Conservation (phyloP, 441 rosid genomes). For the Erysimum cheiri region DNA sequence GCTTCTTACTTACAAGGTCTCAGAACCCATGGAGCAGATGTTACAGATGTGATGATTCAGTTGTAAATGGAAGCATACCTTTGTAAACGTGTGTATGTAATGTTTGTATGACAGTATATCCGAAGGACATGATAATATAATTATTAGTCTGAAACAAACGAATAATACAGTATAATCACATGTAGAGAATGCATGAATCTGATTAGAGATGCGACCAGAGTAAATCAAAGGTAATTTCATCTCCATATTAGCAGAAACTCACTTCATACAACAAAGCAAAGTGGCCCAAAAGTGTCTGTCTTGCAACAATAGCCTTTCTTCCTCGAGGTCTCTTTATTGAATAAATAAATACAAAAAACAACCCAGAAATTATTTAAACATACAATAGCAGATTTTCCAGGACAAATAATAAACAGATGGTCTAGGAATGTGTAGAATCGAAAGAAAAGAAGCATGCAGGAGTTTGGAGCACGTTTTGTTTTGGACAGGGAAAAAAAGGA, state of each 20-base stretch:
- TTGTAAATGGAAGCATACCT: slow-evolving; percentile 5
- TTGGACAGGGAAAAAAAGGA: slow-evolving; percentile 15
- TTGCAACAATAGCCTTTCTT: slow-evolving; percentile 30
- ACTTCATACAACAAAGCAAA: slow-evolving; percentile 10
- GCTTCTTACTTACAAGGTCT: slow-evolving; percentile 11
- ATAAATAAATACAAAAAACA: slow-evolving; percentile 32
- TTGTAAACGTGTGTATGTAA: not conserved
- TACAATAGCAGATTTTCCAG: slow-evolving; percentile 24
- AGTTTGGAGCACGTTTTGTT: slow-evolving; percentile 18
- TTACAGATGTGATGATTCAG: slow-evolving; percentile 8
- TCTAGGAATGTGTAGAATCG: slow-evolving; percentile 23
- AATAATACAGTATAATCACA: not conserved
- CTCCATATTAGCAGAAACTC: slow-evolving; percentile 4
- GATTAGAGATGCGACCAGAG: not conserved
- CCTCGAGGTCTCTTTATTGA: slow-evolving; percentile 22
- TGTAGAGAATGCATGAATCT: not conserved
- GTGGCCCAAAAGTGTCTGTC: slow-evolving; percentile 16
- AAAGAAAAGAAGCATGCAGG: slow-evolving; percentile 22
- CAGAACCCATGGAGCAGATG: slow-evolving; percentile 10
- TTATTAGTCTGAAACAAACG: not conserved
- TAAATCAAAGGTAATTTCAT: not conserved
- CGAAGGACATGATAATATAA: slow-evolving; percentile 7
- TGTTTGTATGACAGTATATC: not conserved
- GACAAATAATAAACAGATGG: slow-evolving; percentile 39
- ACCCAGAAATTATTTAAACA: slow-evolving; percentile 25